Evolutionary conservation across 1,284 basidiomycete species (phyloP).

Genomic region (Tilletia walkeri): DNA sequence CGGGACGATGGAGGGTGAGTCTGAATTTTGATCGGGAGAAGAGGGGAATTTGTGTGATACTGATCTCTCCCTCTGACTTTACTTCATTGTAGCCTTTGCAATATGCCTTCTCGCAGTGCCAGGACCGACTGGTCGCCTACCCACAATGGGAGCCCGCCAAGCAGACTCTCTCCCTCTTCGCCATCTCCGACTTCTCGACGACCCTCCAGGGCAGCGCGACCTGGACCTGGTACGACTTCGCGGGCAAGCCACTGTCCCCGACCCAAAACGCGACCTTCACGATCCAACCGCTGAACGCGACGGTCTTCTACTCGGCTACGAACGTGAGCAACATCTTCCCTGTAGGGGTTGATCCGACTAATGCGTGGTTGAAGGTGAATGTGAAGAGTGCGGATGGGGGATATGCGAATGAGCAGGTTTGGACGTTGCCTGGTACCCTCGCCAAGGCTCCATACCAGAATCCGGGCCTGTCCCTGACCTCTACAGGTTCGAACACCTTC

Average conservation of each 20-base stretch:
- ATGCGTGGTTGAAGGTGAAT: conserved; percentile 64
- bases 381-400: conserved; percentile 58
- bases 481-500: neutral
- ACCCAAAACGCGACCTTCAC: conserved; percentile 57
- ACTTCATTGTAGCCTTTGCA: conserved; percentile 55
- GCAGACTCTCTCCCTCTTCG: conserved; percentile 61
- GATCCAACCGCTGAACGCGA: conserved; percentile 62
- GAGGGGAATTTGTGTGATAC: too few species aligned
- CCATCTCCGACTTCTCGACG: conserved; percentile 45
- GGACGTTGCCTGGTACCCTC: neutral
- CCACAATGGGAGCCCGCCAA: conserved; percentile 62
- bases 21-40: conserved; percentile 33
- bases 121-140: conserved; percentile 62
- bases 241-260: conserved; percentile 59
- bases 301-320: conserved; percentile 58
- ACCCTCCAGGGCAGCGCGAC: neutral
- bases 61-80: too few species aligned
- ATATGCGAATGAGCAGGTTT: conserved; percentile 25
- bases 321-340: conserved; percentile 49
- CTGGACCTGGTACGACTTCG: conserved; percentile 51
- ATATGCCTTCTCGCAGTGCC: conserved; percentile 61
- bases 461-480: conserved; percentile 22
- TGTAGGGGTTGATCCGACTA: conserved; percentile 56
- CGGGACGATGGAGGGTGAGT: conserved; percentile 61
- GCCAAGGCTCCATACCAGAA: neutral